Evolutionary conservation across 1,284 basidiomycete species (phyloP).

Genomic region (Microbotryum silenes-acaulis): DNA sequence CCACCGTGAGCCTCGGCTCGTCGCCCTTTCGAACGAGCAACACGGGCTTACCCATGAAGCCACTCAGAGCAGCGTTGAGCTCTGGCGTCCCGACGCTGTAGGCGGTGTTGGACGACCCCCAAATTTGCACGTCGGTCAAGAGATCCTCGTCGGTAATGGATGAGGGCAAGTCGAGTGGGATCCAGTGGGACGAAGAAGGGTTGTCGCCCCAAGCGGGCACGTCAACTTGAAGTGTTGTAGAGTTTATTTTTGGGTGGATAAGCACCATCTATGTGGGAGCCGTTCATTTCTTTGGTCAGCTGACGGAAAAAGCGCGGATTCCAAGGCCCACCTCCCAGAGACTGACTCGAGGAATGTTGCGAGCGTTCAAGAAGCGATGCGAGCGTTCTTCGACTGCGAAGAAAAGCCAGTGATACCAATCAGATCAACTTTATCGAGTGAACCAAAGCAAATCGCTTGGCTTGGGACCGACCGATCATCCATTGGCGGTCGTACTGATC

Average conservation of each 20-base stretch:
- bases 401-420: too few relatives aligned
- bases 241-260: conserved; percentile 15
- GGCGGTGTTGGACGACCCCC: conserved; percentile 9
- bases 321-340: neutral
- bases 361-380: conserved; percentile 23
- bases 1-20: neutral
- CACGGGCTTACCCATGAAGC: conserved; percentile 15
- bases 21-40: conserved; percentile 17
- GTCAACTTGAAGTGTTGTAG: conserved; percentile 11
- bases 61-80: conserved; percentile 12
- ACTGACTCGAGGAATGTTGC: conserved; percentile 17
- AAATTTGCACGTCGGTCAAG: conserved; percentile 16
- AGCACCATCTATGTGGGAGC: conserved; percentile 12
- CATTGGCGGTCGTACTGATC: conserved; percentile 25
- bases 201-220: conserved; percentile 2
- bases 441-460: too few relatives aligned
- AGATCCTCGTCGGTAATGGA: conserved; percentile 3
- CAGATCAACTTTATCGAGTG: too few relatives aligned
- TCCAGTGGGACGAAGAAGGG: neutral
- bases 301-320: neutral
- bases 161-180: conserved; percentile 20
- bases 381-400: conserved; percentile 12
- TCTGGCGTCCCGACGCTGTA: conserved; percentile 13
- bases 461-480: conserved; percentile 13
- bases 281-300: too few relatives aligned